These are phyloP conservation scores for Phytophthora idaei DNA, from an alignment of 352 stramenopile species.

Conservation along the genomic window DNA sequence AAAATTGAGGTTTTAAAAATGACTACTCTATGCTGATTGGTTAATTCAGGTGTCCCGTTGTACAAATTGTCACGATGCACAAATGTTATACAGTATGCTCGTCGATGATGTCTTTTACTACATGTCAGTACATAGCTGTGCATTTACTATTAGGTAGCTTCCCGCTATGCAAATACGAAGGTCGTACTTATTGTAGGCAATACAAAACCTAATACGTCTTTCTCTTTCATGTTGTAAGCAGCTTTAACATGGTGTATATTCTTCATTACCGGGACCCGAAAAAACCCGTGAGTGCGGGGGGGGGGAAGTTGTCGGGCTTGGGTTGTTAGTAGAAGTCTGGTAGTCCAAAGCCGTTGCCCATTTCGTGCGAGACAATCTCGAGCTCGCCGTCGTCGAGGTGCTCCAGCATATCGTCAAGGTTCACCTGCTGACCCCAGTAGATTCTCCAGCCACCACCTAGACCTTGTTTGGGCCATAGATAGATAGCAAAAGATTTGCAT, in stretches of 20 bases:
- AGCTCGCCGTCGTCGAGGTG: constrained; percentile 27
- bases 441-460: constrained; percentile 24
- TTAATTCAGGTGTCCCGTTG: too few relatives aligned
- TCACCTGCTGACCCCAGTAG: constrained; percentile 24
- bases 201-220: neutral
- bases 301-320: constrained; percentile 14
- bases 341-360: constrained; percentile 30
- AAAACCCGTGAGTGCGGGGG: neutral
- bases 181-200: constrained; percentile 6
- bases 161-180: neutral
- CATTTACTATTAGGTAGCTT: neutral
- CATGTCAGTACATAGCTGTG: neutral
- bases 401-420: constrained; percentile 36
- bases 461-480: constrained; percentile 36
- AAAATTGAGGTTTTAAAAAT: too few relatives aligned
- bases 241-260: constrained; percentile 3
- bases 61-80: too few relatives aligned
- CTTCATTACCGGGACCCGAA: neutral
- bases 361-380: constrained; percentile 40
- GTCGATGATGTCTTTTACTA: neutral
- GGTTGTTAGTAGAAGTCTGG: constrained; percentile 25
- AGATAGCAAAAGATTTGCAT: constrained; percentile 41
- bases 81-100: too few relatives aligned
- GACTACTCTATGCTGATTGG: too few relatives aligned
- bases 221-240: constrained; percentile 1